These are phyloP conservation scores for Rhizopogon rudus DNA, from an alignment of 768 basidiomycete species.

Conservation along the genomic window DNA sequence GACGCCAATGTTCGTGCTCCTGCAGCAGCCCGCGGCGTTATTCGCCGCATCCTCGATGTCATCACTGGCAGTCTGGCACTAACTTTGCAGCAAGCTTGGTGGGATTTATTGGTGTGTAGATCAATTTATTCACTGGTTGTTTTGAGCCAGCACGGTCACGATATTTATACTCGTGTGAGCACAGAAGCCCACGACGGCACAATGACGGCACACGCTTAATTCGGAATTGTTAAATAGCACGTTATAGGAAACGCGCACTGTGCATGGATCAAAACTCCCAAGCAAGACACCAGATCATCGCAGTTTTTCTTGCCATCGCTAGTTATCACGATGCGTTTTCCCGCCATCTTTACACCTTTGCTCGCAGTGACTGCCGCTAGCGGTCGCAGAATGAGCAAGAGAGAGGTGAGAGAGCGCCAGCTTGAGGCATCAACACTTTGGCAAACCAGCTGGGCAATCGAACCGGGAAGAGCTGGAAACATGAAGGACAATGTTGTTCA, in stretches of 20 bases:
- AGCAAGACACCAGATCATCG: background rate
- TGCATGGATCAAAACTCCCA: background rate
- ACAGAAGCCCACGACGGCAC: no score
- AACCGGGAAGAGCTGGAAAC: background rate
- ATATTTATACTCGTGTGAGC: no score
- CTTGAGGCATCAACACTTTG: conserved; percentile 43
- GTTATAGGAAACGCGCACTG: background rate
- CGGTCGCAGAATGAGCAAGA: conserved; percentile 28
- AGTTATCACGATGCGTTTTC: conserved; percentile 11
- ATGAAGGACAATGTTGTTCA: conserved; percentile 28
- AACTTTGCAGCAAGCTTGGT: no score
- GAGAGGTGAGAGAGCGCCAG: conserved; percentile 41
- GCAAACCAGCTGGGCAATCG: conserved; percentile 3
- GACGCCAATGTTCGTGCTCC: no score
- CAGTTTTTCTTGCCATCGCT: background rate
- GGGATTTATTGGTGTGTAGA: no score
- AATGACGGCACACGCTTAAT: no score
- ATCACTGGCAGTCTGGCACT: no score
- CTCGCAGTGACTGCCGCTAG: conserved; percentile 5
- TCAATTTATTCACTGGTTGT: no score
- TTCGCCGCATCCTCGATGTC: no score
- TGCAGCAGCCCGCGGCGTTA: no score
- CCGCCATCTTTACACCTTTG: conserved; percentile 2
- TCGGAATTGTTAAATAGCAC: background rate
- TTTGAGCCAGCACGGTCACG: no score